Evolutionary conservation across 2,329 filamentous ascomycete species (phyloP).

Genomic region (Coniochaeta pulveracea): DNA sequence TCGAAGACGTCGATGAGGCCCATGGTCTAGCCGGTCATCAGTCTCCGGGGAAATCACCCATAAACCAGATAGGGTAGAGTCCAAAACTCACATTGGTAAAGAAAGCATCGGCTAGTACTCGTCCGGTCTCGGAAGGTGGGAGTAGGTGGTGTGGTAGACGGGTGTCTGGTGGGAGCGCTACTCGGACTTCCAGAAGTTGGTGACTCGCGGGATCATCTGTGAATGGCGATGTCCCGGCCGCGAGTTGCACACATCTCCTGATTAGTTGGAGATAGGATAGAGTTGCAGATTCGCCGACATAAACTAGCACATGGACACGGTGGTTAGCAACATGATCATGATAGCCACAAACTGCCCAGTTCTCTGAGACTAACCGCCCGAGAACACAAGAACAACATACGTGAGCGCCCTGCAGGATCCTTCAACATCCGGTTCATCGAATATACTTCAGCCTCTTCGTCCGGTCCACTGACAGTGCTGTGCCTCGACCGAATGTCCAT

Average conservation of each 20-base stretch:
- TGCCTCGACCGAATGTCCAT: conserved; percentile 22
- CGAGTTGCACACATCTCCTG: conserved; percentile 46
- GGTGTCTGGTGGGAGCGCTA: conserved; percentile 30
- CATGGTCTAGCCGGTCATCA: conserved; percentile 32
- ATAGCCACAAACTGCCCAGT: conserved; percentile 9
- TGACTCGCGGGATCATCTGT: conserved; percentile 45
- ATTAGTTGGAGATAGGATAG: conserved; percentile 50
- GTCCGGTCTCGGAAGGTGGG: conserved; percentile 41
- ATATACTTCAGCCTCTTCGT: conserved; percentile 45
- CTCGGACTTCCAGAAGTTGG: conserved; percentile 42
- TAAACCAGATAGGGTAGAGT: background rate
- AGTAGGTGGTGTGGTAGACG: conserved; percentile 36
- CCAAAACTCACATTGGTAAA: conserved; percentile 43
- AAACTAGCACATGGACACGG: no score
- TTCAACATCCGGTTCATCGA: conserved; percentile 46
- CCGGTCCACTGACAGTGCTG: conserved; percentile 29
- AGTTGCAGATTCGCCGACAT: conserved; percentile 52
- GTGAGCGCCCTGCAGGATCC: conserved; percentile 43
- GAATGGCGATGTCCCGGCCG: conserved; percentile 42
- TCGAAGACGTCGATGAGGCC: conserved; percentile 52
- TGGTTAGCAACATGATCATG: no score
- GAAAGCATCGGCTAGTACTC: conserved; percentile 44
- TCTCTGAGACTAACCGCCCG: background rate
- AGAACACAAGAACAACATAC: conserved; percentile 29
- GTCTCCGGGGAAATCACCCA: conserved; percentile 1